A percentile compares a stretch with the other conserved stretches of the same genome.
Evolutionary conservation across 148 eudicot species (phyloP).

Genomic region (Euryodendron excelsum): DNA sequence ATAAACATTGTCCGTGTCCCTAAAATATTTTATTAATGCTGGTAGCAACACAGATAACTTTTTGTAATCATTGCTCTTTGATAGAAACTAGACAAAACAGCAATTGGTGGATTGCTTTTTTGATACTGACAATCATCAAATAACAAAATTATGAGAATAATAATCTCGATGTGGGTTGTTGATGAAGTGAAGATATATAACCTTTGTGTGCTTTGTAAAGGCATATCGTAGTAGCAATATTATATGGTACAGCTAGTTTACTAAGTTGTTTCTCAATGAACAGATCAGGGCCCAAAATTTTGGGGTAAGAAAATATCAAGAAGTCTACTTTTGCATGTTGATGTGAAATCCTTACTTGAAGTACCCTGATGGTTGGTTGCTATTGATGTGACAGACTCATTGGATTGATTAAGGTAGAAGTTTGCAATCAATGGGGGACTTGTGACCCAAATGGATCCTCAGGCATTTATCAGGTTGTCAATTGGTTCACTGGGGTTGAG

Average conservation of each 20-base stretch:
- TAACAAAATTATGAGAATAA: neutral
- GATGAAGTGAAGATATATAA: neutral
- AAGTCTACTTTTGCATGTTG: neutral
- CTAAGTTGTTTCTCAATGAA: neutral
- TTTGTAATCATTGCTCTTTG: neutral
- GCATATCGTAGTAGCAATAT: neutral
- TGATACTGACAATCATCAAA: neutral
- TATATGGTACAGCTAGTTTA: neutral
- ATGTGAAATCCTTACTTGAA: conserved; percentile 4
- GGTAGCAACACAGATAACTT: neutral
- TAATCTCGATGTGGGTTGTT: neutral
- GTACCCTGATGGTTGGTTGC: neutral
- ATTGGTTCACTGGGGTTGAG: conserved; percentile 45
- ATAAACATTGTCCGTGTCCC: neutral
- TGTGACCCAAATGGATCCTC: conserved; percentile 59
- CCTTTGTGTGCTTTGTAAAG: neutral
- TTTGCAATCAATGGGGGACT: conserved; percentile 32
- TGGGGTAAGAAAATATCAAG: neutral
- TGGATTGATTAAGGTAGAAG: neutral
- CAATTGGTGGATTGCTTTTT: neutral
- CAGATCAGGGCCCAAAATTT: neutral
- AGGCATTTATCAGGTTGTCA: conserved; percentile 54
- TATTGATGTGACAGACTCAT: conserved; percentile 18
- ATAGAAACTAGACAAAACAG: neutral
- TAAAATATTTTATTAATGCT: neutral